A percentile compares a stretch with the other conserved stretches of the same genome.
Conservation (phyloP, 1,139 yeast genomes). For the Spencermartinsiella ligniputridi region DNA sequence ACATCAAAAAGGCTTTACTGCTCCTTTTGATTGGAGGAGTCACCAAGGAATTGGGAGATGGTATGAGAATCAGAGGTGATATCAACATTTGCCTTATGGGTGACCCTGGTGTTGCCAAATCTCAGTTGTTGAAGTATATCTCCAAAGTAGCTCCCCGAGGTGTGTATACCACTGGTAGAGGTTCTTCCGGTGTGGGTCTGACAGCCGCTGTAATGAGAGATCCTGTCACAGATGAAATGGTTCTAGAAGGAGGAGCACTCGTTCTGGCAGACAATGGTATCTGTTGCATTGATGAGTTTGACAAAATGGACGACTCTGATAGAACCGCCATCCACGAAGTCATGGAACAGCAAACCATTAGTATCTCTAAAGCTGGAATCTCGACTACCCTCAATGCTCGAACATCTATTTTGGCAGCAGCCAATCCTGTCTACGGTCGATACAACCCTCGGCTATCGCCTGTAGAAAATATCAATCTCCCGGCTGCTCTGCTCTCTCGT, state of each 20-base stretch:
- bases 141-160: conserved; percentile 95
- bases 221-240: conserved; percentile 98
- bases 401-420: conserved; percentile 94
- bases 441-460: conserved; percentile 90
- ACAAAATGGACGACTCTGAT: conserved; percentile 96
- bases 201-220: conserved; percentile 99
- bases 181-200: conserved; percentile 98
- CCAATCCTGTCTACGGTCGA: conserved; percentile 94
- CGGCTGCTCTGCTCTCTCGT: conserved; percentile 94
- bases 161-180: conserved; percentile 97
- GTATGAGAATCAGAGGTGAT: conserved; percentile 96
- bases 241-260: conserved; percentile 96
- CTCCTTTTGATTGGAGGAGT: conserved; percentile 91
- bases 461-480: conserved; percentile 90
- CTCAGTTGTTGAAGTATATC: conserved; percentile 88
- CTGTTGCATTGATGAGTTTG: conserved; percentile 98
- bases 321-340: conserved; percentile 99
- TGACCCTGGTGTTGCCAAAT: conserved; percentile 99
- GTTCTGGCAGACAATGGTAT: conserved; percentile 97
- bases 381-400: conserved; percentile 95
- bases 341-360: conserved; percentile 98
- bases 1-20: conserved; percentile 85
- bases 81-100: conserved; percentile 97
- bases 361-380: conserved; percentile 97
- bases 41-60: conserved; percentile 91